Percentiles rank a stretch among this genome's conserved stretches.
phyloP scores from a whole-genome alignment of 163 green algal species.

The Scenedesmus sp. region DNA sequence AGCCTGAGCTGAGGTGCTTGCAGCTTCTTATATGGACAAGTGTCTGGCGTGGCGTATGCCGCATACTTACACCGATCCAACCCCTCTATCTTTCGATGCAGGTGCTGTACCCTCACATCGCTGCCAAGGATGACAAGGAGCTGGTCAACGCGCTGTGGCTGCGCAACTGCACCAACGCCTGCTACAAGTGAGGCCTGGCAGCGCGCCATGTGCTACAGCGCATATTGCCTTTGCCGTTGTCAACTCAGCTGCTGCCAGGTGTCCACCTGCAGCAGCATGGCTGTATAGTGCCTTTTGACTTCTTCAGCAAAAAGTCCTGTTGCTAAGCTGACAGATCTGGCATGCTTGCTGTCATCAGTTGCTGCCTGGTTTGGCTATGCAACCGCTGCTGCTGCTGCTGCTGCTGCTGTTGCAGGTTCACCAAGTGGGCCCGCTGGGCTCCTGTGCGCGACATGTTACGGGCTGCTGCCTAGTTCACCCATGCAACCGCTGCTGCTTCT shows the following conservation, averaged over 20 bases:
- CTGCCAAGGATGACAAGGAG: conserved; percentile 14
- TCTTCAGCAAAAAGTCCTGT: neutral
- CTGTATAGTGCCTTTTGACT: neutral
- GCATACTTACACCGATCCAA: too few species aligned
- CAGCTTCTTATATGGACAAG: neutral
- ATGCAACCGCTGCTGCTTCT: neutral
- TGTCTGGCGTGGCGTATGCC: too few species aligned
- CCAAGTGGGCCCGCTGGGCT: neutral
- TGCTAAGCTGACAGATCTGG: too few species aligned
- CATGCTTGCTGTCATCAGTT: too few species aligned
- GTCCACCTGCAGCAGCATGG: neutral
- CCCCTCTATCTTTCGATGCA: too few species aligned
- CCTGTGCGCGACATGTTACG: neutral
- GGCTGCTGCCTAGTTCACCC: neutral
- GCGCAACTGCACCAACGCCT: neutral
- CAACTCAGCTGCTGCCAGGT: neutral
- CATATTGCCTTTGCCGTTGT: neutral
- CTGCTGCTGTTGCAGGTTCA: neutral
- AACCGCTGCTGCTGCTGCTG: neutral
- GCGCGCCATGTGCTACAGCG: too few species aligned
- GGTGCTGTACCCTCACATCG: conserved; percentile 40
- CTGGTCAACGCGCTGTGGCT: conserved; percentile 52
- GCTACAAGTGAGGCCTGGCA: conserved; percentile 41
- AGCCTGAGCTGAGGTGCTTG: neutral
- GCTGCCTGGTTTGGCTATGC: too few species aligned